Evolutionary conservation across 768 basidiomycete genomes (phyloP), one percentile per base, ranked within the genome.

Genomic region (Termitomyces sp.): DNA sequence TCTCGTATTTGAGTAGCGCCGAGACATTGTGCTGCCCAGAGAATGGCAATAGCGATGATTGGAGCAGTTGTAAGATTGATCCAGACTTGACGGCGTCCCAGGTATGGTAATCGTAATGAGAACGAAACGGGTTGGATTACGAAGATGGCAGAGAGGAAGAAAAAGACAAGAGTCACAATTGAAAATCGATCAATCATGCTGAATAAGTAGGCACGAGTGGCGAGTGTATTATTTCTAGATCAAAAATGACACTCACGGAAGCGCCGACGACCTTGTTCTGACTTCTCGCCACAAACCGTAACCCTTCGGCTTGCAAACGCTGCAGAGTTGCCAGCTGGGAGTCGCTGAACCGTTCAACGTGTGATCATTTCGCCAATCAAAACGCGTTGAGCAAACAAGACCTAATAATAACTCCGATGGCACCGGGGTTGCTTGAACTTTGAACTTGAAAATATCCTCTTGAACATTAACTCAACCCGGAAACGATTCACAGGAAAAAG

Each of bases 11-110:
- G 73, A 28, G 70, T 71, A 6, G 72, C 65, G 2, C 75, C 76
- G 4, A 83, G 65, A 61, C 81, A 83, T 69, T 82, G 79, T 0
- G 82, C 67, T 1, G 80, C 81, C 81, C 81, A 83, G 15, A 83
- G 72, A 24, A 82, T 70, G 0, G 76, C 78, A 20, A 83, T 83
- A 4, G 80, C 78, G 52, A 79, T 54, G 28, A 83, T 82, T 3
- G 81, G 81, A 1, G 81, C 81, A 7, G 81, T 82, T 2, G 73
- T 78, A 53, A 82, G 74, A 64, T 68, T 64, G 8, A 71, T 58
- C 50, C 58, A 61, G 20, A 71, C 67, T 33, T 64, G 68, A 40
- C 61, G 65, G 46, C 65, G 63, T 2, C 71, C 70, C 50, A 71
- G 48, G 57, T 71, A 62, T 18, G 64, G 71, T 4, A 73, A 60